Conservation (phyloP, 2,329 filamentous ascomycete species). For the Pseudogymnoascus sp. region DNA sequence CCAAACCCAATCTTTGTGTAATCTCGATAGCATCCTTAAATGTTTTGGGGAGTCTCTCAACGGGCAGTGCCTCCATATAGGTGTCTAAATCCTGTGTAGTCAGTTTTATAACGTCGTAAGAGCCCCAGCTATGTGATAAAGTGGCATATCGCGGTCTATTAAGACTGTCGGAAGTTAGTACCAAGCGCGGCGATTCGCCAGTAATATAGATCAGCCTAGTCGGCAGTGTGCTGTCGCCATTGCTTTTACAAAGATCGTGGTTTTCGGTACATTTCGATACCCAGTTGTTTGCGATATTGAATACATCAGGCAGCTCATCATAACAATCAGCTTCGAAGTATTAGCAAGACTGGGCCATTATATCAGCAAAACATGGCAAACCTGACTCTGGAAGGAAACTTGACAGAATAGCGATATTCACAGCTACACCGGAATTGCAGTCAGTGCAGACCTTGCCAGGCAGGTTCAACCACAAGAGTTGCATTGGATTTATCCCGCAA, state of each 20-base stretch:
- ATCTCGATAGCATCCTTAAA: conserved; percentile 23
- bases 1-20: conserved; percentile 13
- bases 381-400: conserved; percentile 11
- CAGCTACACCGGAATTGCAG: neutral
- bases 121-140: conserved; percentile 16
- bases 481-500: neutral
- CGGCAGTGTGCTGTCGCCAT: neutral
- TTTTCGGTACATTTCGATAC: conserved; percentile 2
- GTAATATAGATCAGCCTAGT: conserved; percentile 12
- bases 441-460: conserved; percentile 10
- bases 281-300: neutral
- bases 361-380: neutral
- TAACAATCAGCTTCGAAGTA: conserved; percentile 12
- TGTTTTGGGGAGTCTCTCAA: conserved; percentile 17
- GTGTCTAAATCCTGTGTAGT: neutral
- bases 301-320: conserved; percentile 10
- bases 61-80: conserved; percentile 10
- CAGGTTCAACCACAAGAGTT: conserved; percentile 13
- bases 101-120: neutral
- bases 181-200: conserved; percentile 10
- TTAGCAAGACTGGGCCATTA: conserved; percentile 3
- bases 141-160: conserved; percentile 11
- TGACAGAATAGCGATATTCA: neutral
- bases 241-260: neutral
- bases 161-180: conserved; percentile 4